Percentiles rank a stretch among this genome's conserved stretches.
Conservation (phyloP, 495 filamentous ascomycete genomes). For the Thermothielavioides terrestris region DNA sequence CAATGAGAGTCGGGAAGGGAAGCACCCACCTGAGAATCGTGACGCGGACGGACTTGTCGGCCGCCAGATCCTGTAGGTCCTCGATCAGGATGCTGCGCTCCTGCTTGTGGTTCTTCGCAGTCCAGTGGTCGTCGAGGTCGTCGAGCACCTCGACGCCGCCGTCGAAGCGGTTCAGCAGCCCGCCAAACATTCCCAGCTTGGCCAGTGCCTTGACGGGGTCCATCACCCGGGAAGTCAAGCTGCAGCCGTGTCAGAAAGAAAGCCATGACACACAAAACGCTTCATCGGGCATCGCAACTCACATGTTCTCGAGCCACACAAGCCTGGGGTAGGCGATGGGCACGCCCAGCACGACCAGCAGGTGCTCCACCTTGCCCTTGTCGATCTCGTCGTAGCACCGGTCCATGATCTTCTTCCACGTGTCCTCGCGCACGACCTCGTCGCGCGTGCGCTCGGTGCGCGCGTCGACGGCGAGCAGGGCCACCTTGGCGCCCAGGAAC, state of each 20-base stretch:
- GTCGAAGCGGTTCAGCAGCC: conserved; percentile 80
- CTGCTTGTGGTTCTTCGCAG: conserved; percentile 82
- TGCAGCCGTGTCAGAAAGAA: conserved; percentile 30
- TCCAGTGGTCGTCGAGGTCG: conserved; percentile 93
- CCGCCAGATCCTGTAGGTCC: conserved; percentile 82
- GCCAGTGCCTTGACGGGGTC: conserved; percentile 82
- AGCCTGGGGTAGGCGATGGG: conserved; percentile 92
- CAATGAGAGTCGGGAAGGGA: conserved; percentile 33
- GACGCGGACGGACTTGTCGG: conserved; percentile 81
- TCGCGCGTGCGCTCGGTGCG: conserved; percentile 80
- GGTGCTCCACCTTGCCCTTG: conserved; percentile 75
- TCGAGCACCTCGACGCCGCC: conserved; percentile 90
- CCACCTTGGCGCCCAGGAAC: conserved; percentile 64
- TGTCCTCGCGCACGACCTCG: conserved; percentile 69
- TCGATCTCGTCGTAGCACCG: conserved; percentile 71
- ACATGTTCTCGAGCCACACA: conserved; percentile 65
- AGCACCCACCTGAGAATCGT: conserved; percentile 58
- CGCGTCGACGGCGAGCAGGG: conserved; percentile 82
- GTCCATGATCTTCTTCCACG: conserved; percentile 77
- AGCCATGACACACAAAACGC: conserved; percentile 7
- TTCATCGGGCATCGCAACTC: conserved; percentile 17
- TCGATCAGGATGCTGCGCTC: conserved; percentile 83
- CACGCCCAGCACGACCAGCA: conserved; percentile 76
- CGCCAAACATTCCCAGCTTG: conserved; percentile 68
- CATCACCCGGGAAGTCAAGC: conserved; percentile 71